Evolutionary conservation across 345 rosid genomes (phyloP).

Genomic region (Eucalyptus shirleyi): DNA sequence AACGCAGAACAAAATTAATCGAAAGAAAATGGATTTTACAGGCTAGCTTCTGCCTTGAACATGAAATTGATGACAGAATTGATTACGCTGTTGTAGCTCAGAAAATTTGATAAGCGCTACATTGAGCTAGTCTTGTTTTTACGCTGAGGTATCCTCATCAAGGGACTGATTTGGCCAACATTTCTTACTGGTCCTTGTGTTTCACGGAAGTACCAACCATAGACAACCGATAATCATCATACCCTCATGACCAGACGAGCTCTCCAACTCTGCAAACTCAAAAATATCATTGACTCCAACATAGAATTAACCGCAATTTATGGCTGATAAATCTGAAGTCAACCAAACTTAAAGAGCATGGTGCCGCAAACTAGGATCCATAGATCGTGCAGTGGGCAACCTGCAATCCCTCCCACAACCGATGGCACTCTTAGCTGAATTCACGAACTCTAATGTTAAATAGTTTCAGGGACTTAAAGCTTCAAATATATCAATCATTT

Average conservation of each 20-base stretch:
- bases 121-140: neutral
- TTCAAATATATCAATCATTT: neutral
- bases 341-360: neutral
- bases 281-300: neutral
- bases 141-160: neutral
- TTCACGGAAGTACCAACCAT: neutral
- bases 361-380: neutral
- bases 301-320: neutral
- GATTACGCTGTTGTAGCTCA: neutral
- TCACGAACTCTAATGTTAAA: neutral
- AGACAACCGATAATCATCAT: neutral
- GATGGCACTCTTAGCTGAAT: neutral
- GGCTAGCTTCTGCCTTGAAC: neutral
- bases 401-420: neutral
- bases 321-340: neutral
- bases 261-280: neutral
- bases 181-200: neutral
- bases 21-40: neutral
- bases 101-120: neutral
- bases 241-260: neutral
- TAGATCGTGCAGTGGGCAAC: neutral
- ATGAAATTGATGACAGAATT: neutral
- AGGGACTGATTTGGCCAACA: neutral
- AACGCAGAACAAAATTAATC: neutral
- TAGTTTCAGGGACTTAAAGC: neutral